Conservation (phyloP, 306 rosid genomes). For the Astragalus membranaceus region DNA sequence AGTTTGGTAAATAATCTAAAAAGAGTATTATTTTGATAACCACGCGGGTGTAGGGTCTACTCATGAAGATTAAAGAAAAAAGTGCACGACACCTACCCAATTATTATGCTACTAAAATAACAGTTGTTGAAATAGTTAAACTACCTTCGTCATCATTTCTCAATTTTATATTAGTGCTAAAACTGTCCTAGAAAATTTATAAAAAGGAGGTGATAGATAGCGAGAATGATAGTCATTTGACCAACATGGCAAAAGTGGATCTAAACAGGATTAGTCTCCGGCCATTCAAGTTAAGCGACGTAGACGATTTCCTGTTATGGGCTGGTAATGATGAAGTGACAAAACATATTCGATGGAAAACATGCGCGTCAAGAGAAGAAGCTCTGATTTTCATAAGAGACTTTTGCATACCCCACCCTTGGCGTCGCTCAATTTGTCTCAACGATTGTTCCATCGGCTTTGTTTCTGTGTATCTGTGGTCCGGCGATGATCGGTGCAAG, state of each 20-base stretch:
- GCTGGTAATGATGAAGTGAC: constrained; percentile 56
- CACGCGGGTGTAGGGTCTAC: too few relatives aligned
- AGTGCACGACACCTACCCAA: too few relatives aligned
- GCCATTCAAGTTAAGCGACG: constrained; percentile 44
- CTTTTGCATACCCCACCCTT: constrained; percentile 60
- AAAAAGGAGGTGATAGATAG: too few relatives aligned
- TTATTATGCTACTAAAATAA: too few relatives aligned
- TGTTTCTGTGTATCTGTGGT: constrained; percentile 26
- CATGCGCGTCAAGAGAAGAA: constrained; percentile 38
- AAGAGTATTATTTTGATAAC: too few relatives aligned
- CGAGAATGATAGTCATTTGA: too few relatives aligned
- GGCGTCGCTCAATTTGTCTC: constrained; percentile 53
- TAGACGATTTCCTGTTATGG: constrained; percentile 46
- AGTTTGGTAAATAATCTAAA: too few relatives aligned
- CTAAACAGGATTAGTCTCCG: constrained; percentile 31
- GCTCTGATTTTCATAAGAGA: constrained; percentile 49
- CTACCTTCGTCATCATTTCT: too few relatives aligned
- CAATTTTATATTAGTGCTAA: too few relatives aligned
- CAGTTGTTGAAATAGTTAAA: too few relatives aligned
- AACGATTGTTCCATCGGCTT: constrained; percentile 44
- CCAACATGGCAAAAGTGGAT: constrained; percentile 20
- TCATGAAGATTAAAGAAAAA: too few relatives aligned
- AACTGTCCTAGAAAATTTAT: too few relatives aligned
- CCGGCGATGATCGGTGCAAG: constrained; percentile 38
- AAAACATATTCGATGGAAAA: constrained; percentile 23